Percentiles rank a stretch among this genome's conserved stretches.
phyloP scores from a whole-genome alignment of 345 rosid genomes.

The Hypericum perforatum region DNA sequence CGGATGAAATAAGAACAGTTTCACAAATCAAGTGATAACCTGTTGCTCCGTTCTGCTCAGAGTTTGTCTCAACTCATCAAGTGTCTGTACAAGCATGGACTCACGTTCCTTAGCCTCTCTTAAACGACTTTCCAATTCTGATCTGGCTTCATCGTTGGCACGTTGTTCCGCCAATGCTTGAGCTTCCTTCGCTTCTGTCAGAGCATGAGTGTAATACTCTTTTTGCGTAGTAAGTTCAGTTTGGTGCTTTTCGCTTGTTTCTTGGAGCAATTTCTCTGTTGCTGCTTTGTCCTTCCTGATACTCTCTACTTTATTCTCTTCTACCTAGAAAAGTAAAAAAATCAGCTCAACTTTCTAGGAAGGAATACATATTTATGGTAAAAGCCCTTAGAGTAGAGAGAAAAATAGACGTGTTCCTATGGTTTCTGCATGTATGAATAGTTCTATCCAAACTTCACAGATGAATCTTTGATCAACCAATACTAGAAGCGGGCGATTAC shows the following conservation, averaged over 20 bases:
- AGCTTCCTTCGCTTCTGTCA: conserved; percentile 91
- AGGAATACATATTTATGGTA: not conserved
- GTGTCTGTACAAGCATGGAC: conserved; percentile 88
- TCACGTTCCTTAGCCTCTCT: conserved; percentile 96
- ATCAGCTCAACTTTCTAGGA: conserved; percentile 9
- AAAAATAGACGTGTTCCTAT: no score
- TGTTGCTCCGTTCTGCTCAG: conserved; percentile 89
- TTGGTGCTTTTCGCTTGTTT: conserved; percentile 94
- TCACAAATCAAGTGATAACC: conserved; percentile 35
- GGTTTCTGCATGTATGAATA: no score
- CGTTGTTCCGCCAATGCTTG: conserved; percentile 88
- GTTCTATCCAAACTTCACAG: no score
- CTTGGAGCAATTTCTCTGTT: conserved; percentile 87
- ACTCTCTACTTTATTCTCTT: conserved; percentile 94
- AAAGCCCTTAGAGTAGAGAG: no score
- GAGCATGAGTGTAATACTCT: conserved; percentile 75
- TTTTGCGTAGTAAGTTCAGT: conserved; percentile 72
- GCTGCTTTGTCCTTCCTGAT: conserved; percentile 88
- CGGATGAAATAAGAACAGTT: conserved; percentile 6
- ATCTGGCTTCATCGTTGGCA: conserved; percentile 81
- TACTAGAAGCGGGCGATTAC: no score
- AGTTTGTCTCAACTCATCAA: conserved; percentile 91
- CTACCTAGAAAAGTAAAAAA: conserved; percentile 43
- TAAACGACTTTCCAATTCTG: conserved; percentile 76
- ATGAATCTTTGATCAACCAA: no score